Evolutionary conservation across 2,329 filamentous ascomycete species (phyloP), one percentile per base, ranked within the genome.

Genomic region (Diplodia corticola): DNA sequence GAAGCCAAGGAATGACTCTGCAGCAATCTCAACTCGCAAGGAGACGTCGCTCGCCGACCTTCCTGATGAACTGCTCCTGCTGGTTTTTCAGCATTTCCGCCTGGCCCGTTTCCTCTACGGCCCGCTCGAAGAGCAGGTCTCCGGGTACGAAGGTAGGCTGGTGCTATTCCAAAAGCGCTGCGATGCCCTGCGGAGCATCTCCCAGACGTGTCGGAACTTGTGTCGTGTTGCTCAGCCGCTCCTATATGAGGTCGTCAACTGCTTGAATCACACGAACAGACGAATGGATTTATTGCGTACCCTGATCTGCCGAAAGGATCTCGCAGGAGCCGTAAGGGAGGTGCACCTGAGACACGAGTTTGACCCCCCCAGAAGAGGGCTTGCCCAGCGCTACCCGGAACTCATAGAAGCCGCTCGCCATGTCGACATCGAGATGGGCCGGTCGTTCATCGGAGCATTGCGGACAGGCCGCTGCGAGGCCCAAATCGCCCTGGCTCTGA

Each of bases 151-250:
- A 9, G 55, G 48, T 10, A 46, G 55, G 37, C 20, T 46, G 2
- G 10, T 15, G 13, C 20, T 60, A 7, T 60, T 60, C 37, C 55
- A 60, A 17, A n/a, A 28, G 7, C 55, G 55, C 37, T 46, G 55
- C 40, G n/a, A 60, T 24, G 24, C 7, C 37, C n/a, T 57, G 28
- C 57, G 26, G 6, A 22, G 24, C 22, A 13, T 49, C 26, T 61
- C 40, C 26, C 17, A 15, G 10, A 24, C 28, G 12, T 48, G 24
- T 6, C 49, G 35, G 26, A 35, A 3, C 12, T 13, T 61, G n/a
- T 33, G 40, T 26, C 44, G 57, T 7, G 26, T 61, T 61, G 57
- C 57, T 13, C 57, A 61, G 12, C 57, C 57, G 4, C 26, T 61
- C 2, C 44, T 61, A 2, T 49, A 61, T 10, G 57, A 61, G 13